A percentile compares a stretch with the other conserved stretches of the same genome.
Evolutionary conservation across 2,329 filamentous ascomycete species (phyloP).

Genomic region (Chrysoporthe deuterocubensis): DNA sequence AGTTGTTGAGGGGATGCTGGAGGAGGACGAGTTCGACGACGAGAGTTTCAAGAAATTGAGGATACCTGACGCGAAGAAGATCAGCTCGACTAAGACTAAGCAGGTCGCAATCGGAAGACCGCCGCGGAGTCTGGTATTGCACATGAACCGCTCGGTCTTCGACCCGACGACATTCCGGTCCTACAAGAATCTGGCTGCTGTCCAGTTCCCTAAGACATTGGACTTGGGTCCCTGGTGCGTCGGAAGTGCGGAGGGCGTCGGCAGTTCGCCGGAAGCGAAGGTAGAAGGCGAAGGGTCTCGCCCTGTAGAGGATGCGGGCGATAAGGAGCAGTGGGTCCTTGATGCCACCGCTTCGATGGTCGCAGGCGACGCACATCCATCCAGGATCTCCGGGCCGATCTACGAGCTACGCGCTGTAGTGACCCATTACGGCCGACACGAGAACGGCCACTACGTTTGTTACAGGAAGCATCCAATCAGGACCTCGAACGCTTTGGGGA

Average conservation of each 20-base stretch:
- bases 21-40: constrained; percentile 80
- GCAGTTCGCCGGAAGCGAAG: constrained; percentile 9
- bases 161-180: constrained; percentile 79
- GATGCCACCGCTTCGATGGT: constrained; percentile 77
- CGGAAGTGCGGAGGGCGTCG: constrained; percentile 55
- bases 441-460: constrained; percentile 95
- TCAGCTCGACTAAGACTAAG: constrained; percentile 82
- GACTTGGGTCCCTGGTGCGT: constrained; percentile 87
- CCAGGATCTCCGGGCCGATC: constrained; percentile 59
- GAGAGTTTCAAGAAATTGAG: constrained; percentile 69
- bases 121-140: constrained; percentile 79
- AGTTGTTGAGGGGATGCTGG: constrained; percentile 71
- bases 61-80: constrained; percentile 68
- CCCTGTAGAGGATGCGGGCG: constrained; percentile 32
- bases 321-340: constrained; percentile 70
- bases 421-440: constrained; percentile 87
- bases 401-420: constrained; percentile 85
- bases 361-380: constrained; percentile 54
- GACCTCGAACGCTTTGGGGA: constrained; percentile 50
- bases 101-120: constrained; percentile 85
- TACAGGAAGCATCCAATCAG: constrained; percentile 75
- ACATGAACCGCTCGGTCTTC: constrained; percentile 91
- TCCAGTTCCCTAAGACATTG: constrained; percentile 74
- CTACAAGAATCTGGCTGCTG: constrained; percentile 80
- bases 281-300: constrained; percentile 31